Percentiles rank a stretch among this genome's conserved stretches.
Conservation (phyloP, 257 asterid genomes). For the Solanum tarapatanum region DNA sequence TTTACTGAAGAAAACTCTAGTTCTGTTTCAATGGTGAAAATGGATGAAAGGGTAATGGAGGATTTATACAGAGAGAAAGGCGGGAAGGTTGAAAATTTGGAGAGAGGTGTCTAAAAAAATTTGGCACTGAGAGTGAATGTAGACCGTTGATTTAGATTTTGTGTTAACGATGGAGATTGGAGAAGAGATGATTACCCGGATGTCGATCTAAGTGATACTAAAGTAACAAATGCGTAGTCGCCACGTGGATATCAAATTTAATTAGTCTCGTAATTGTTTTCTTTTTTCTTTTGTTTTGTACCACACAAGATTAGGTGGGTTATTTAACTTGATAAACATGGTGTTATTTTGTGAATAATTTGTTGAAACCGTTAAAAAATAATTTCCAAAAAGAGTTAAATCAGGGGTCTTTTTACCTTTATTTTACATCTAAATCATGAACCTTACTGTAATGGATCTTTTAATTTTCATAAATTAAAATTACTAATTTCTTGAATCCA, state of each 20-base stretch:
- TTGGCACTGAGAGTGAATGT: neutral
- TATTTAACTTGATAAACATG: neutral
- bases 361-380: neutral
- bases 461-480: neutral
- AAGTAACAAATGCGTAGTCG: neutral
- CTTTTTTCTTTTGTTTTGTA: neutral
- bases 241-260: neutral
- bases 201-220: neutral
- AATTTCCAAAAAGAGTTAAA: neutral
- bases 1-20: neutral
- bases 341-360: neutral
- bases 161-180: neutral
- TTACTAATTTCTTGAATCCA: neutral
- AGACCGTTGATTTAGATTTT: neutral
- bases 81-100: conserved; percentile 13
- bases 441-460: neutral
- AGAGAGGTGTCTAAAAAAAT: conserved; percentile 1
- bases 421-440: neutral
- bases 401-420: neutral
- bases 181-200: neutral
- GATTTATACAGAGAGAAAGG: conserved; percentile 1
- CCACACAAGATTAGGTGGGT: neutral
- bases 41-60: neutral
- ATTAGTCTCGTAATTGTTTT: neutral
- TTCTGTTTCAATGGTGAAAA: neutral